phyloP scores from a whole-genome alignment of 345 rosid genomes.

The Acer negundo region DNA sequence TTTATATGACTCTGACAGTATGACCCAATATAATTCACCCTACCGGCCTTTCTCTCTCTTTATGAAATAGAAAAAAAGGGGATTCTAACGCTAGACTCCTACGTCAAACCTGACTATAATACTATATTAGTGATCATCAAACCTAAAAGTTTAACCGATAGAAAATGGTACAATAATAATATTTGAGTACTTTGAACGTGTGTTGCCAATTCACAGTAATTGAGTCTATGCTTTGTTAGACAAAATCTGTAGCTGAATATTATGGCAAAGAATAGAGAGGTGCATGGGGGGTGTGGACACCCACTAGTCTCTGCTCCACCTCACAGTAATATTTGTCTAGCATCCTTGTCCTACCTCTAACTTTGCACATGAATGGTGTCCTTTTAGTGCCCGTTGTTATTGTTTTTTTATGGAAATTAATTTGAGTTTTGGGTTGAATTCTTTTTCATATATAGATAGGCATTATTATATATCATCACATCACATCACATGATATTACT shows the following conservation, averaged over 20 bases:
- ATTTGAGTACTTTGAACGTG: background rate
- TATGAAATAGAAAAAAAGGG: no score
- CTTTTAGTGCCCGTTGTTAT: background rate
- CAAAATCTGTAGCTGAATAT: constrained; percentile 35
- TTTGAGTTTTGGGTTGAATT: constrained; percentile 14
- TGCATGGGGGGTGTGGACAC: constrained; percentile 29
- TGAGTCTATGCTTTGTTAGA: constrained; percentile 28
- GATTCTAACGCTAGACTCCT: no score
- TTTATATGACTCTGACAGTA: constrained; percentile 5
- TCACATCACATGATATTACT: constrained; percentile 16
- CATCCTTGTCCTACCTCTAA: constrained; percentile 29
- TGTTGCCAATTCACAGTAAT: background rate
- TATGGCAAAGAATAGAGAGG: constrained; percentile 29
- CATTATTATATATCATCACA: background rate
- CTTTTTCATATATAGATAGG: background rate
- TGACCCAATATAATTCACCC: constrained; percentile 26
- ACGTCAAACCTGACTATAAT: no score
- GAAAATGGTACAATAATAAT: no score
- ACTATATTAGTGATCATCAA: no score
- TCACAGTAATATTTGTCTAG: constrained; percentile 30
- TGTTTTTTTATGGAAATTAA: constrained; percentile 18
- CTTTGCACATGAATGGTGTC: constrained; percentile 52
- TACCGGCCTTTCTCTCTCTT: no score
- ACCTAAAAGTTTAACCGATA: no score
- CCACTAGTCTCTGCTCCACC: constrained; percentile 31